A percentile compares a stretch with the other conserved stretches of the same genome.
phyloP scores from a whole-genome alignment of 2,329 filamentous ascomycete species.

The Myotisia sp. region DNA sequence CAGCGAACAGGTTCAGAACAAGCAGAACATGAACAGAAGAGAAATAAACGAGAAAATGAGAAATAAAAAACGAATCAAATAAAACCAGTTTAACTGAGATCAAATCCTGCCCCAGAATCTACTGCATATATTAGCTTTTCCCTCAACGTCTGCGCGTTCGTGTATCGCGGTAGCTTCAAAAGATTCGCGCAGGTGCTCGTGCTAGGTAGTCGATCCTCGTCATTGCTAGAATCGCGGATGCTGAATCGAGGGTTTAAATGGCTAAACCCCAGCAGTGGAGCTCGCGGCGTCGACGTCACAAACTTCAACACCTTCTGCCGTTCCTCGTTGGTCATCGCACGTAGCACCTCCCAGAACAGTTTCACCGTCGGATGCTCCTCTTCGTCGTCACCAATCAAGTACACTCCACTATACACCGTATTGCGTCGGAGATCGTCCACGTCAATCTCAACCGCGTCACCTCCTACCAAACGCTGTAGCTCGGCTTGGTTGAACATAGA shows the following conservation, averaged over 20 bases:
- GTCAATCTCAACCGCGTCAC: conserved; percentile 73
- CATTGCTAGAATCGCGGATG: conserved; percentile 68
- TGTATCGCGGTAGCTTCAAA: conserved; percentile 79
- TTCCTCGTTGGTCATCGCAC: conserved; percentile 58
- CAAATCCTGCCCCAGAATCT: conserved; percentile 81
- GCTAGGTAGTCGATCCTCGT: conserved; percentile 69
- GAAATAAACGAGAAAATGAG: too few species aligned
- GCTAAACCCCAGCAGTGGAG: conserved; percentile 75
- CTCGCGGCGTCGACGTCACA: conserved; percentile 82
- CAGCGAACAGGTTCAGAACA: too few species aligned
- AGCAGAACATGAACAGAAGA: too few species aligned
- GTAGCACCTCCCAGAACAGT: conserved; percentile 86
- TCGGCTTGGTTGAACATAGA: conserved; percentile 98
- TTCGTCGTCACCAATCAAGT: conserved; percentile 75
- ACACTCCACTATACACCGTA: conserved; percentile 77
- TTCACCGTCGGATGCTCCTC: conserved; percentile 72
- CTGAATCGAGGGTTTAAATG: conserved; percentile 76
- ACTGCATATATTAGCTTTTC: conserved; percentile 82
- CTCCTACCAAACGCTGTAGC: conserved; percentile 82
- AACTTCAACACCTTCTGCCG: conserved; percentile 82
- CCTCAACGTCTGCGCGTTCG: conserved; percentile 47
- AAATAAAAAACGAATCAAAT: too few species aligned
- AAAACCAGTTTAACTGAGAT: conserved; percentile 37
- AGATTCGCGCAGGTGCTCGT: conserved; percentile 94
- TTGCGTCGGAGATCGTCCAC: conserved; percentile 71